A percentile compares a stretch with the other conserved stretches of the same genome.
Evolutionary conservation across 352 stramenopile species (phyloP).

Genomic region (Phytopythium helicoides): DNA sequence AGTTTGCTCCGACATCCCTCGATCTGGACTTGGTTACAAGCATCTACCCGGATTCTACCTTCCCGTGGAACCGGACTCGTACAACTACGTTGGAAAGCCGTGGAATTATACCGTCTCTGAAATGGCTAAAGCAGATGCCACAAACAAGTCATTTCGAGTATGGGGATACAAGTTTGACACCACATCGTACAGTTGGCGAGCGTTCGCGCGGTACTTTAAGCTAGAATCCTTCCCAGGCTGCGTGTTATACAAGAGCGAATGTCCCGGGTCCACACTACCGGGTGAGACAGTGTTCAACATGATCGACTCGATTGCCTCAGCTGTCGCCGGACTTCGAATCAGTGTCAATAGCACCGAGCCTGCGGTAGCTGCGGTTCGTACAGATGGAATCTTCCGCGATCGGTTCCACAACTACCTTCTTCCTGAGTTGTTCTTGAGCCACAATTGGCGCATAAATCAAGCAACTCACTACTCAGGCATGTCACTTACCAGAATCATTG

Average conservation of each 20-base stretch:
- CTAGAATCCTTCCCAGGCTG: conserved; percentile 21
- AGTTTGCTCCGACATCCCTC: conserved; percentile 30
- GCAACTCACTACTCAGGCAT: conserved; percentile 14
- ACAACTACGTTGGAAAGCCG: conserved; percentile 22
- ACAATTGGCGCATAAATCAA: conserved; percentile 36
- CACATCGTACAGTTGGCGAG: conserved; percentile 24
- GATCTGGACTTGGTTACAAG: conserved; percentile 22
- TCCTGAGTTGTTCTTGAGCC: conserved; percentile 26
- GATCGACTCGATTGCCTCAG: conserved; percentile 31
- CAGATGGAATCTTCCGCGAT: conserved; percentile 27
- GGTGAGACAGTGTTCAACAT: conserved; percentile 25
- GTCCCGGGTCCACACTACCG: conserved; percentile 3
- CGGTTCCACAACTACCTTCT: conserved; percentile 41
- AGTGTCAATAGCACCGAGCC: conserved; percentile 1
- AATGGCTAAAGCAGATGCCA: conserved; percentile 12
- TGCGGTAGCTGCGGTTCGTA: conserved; percentile 10
- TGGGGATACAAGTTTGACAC: conserved; percentile 43
- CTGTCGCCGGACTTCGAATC: background rate
- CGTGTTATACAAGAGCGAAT: conserved; percentile 22
- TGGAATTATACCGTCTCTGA: conserved; percentile 31
- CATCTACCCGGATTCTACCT: conserved; percentile 17
- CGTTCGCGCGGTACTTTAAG: conserved; percentile 19
- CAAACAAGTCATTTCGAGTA: conserved; percentile 9
- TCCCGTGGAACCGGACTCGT: conserved; percentile 24
- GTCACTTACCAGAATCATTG: background rate